Conservation (phyloP, 2,329 filamentous ascomycete genomes). For the Elsinoe fawcettii region DNA sequence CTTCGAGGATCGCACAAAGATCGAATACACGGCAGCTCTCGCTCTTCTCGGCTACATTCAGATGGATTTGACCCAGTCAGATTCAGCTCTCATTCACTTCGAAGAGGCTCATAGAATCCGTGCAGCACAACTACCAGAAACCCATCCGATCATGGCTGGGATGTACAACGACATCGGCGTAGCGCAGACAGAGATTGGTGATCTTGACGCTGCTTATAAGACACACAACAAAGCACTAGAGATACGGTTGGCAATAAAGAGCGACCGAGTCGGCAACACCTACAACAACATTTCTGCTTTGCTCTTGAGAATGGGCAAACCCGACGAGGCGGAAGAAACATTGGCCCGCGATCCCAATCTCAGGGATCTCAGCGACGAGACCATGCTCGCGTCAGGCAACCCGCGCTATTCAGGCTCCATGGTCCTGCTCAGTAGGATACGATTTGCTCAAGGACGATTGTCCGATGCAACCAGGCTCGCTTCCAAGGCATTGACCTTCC, state of each 20-base stretch:
- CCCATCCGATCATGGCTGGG: conserved; percentile 24
- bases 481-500: conserved; percentile 19
- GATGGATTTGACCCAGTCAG: conserved; percentile 26
- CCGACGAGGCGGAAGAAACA: conserved; percentile 32
- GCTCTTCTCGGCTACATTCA: conserved; percentile 29
- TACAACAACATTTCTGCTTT: conserved; percentile 35
- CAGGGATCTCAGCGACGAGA: conserved; percentile 33
- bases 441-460: conserved; percentile 18
- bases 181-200: conserved; percentile 29
- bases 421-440: conserved; percentile 20
- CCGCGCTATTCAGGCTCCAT: conserved; percentile 19
- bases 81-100: neutral
- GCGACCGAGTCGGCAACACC: conserved; percentile 32
- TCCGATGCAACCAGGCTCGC: conserved; percentile 19
- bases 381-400: conserved; percentile 28
- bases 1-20: conserved; percentile 22
- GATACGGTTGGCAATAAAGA: conserved; percentile 27
- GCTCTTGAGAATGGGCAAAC: conserved; percentile 29
- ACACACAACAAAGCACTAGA: conserved; percentile 28
- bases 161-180: conserved; percentile 30
- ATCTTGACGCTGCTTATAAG: conserved; percentile 26
- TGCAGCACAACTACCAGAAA: neutral
- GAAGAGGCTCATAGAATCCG: conserved; percentile 16
- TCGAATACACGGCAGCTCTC: conserved; percentile 27
- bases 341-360: conserved; percentile 29